Percentiles rank a stretch among this genome's conserved stretches.
Conservation (phyloP, 2,329 filamentous ascomycete species). For the Aureobasidium melanogenum region DNA sequence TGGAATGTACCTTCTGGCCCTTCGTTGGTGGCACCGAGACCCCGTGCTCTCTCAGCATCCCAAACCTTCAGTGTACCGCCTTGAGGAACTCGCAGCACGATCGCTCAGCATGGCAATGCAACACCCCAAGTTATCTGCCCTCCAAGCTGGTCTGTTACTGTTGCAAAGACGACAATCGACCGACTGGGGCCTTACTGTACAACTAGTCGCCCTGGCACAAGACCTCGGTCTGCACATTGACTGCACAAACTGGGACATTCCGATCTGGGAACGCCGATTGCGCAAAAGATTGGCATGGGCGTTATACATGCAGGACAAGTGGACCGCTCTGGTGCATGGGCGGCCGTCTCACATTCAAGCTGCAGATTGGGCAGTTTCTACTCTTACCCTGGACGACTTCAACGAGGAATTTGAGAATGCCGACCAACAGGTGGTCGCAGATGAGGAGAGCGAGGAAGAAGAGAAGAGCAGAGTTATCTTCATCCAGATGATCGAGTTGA, state of each 20-base stretch:
- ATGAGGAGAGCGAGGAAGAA: conserved; percentile 38
- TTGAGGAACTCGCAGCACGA: conserved; percentile 65
- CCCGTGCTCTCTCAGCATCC: conserved; percentile 54
- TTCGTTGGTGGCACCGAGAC: conserved; percentile 80
- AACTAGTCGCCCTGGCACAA: conserved; percentile 77
- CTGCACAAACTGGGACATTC: conserved; percentile 79
- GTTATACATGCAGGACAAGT: conserved; percentile 89
- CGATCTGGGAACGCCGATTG: conserved; percentile 75
- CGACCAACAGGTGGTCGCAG: conserved; percentile 18
- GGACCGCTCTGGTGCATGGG: conserved; percentile 77
- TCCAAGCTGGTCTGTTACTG: conserved; percentile 67
- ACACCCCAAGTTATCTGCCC: conserved; percentile 70
- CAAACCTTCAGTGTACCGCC: conserved; percentile 61
- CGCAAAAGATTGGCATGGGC: conserved; percentile 85
- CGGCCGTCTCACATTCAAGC: conserved; percentile 68
- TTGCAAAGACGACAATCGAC: conserved; percentile 68
- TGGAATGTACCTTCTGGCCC: conserved; percentile 73
- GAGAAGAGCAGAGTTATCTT: conserved; percentile 63
- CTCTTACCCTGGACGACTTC: conserved; percentile 59
- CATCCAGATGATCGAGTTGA: conserved; percentile 65
- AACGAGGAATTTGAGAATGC: conserved; percentile 56
- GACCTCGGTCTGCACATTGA: conserved; percentile 85
- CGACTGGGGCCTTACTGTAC: conserved; percentile 77
- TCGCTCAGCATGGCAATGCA: conserved; percentile 70
- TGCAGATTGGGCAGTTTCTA: conserved; percentile 67